Evolutionary conservation across 805 yeast genomes (phyloP).

Genomic region (Barnettozyma sp.): DNA sequence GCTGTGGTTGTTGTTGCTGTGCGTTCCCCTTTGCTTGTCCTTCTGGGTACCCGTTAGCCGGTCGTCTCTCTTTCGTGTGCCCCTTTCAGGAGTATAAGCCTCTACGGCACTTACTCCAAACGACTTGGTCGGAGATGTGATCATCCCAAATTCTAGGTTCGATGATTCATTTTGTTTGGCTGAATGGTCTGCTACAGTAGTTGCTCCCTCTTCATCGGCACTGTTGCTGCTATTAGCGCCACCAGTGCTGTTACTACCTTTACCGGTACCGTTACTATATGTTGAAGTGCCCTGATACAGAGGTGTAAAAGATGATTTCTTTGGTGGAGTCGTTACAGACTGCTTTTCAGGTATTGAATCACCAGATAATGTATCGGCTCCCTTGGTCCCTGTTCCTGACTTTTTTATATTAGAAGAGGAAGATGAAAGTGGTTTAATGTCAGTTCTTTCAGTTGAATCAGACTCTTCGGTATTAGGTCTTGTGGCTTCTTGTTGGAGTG

Average conservation of each 20-base stretch:
- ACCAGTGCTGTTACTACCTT: slow-evolving; percentile 6
- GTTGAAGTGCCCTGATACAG: slow-evolving; percentile 7
- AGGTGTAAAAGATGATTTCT: slow-evolving; percentile 10
- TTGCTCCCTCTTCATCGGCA: slow-evolving; percentile 11
- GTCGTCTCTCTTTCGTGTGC: slow-evolving; percentile 24
- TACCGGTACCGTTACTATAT: no score
- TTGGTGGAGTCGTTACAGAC: slow-evolving; percentile 12
- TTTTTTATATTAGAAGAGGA: background rate
- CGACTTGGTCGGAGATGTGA: slow-evolving; percentile 34
- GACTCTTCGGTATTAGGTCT: slow-evolving; percentile 18
- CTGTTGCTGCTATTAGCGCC: slow-evolving; percentile 11
- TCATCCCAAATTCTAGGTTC: slow-evolving; percentile 21
- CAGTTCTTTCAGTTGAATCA: slow-evolving; percentile 18
- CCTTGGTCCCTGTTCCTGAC: slow-evolving; percentile 1
- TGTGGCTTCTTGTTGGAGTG: slow-evolving; percentile 4
- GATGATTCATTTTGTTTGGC: slow-evolving; percentile 6
- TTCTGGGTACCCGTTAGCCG: background rate
- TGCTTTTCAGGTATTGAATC: slow-evolving; percentile 17
- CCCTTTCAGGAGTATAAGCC: slow-evolving; percentile 61
- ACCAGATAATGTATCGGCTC: slow-evolving; percentile 11
- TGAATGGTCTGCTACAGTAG: slow-evolving; percentile 4
- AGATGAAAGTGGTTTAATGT: slow-evolving; percentile 13
- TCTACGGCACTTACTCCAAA: slow-evolving; percentile 47
- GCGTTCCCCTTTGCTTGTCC: slow-evolving; percentile 18
- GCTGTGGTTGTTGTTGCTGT: no score